Evolutionary conservation across 2,329 filamentous ascomycete species (phyloP), one percentile per base, ranked within the genome.

Genomic region (Pseudogymnoascus sp.): DNA sequence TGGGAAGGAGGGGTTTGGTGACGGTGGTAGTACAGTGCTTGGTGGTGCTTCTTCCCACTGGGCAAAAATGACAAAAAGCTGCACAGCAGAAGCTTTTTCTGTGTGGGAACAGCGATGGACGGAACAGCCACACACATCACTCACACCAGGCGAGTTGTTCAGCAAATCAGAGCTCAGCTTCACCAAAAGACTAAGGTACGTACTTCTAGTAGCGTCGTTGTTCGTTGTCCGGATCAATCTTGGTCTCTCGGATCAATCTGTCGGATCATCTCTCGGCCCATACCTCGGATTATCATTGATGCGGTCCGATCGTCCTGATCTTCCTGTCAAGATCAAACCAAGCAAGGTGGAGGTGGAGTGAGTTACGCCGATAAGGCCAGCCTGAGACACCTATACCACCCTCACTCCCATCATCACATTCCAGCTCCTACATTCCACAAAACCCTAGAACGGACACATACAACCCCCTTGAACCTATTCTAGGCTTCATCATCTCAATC

Each of bases 1-100:
- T 66, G 62, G 67, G 65, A 64, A 60, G 63, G 63, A 70, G 70
- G 67, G 67, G 68, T 67, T 64, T 66, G 67, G 67, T 61, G 64
- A 45, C 64, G 42, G 66, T 39, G 36, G 36, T 38, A 63, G 65
- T 49, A 23, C 14, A 49, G 42, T 49, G 42, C 42, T 49, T 49
- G 42, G 42, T 49, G 42, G 42, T 49, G 42, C 42, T 49, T 49
- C 42, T 28, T 49, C 14, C 42, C 42, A 49, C 42, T 49, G 22
- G 19, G 19, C 19, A 19, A 19, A 19, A 19, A 19, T 19, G 19
- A 11, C 42, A 49, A 35, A 60, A 63, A 66, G 63, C 62, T 63
- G 65, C 65, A 61, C 66, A 64, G 61, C 42, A 49, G 42, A 62
- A 62, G 60, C 39, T 62, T 42, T 62, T 58, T 42, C 35, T 14